These are phyloP conservation scores for Pichia deserticola DNA, from an alignment of 805 yeast species.

Conservation along the genomic window DNA sequence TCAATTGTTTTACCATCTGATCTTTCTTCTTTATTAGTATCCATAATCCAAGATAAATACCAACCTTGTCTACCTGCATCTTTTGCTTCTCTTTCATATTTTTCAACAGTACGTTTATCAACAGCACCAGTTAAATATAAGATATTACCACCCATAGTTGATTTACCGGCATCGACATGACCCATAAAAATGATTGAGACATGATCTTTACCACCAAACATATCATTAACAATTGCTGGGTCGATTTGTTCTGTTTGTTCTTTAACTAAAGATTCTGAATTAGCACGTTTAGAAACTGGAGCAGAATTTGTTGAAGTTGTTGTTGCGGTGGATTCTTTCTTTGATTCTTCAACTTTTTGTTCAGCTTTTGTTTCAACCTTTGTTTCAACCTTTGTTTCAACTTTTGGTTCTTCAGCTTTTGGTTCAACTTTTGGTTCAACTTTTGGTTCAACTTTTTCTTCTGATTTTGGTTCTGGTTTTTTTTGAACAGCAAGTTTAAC, in stretches of 20 bases:
- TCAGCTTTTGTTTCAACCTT: slow-evolving; percentile 21
- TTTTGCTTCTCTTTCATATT: slow-evolving; percentile 96
- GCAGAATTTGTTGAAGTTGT: slow-evolving; percentile 16
- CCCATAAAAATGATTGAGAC: slow-evolving; percentile 98
- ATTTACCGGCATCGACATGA: slow-evolving; percentile 99
- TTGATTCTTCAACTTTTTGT: slow-evolving; percentile 26
- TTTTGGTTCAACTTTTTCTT: slow-evolving; percentile 10
- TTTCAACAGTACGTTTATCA: slow-evolving; percentile 96
- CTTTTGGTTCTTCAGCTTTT: slow-evolving; percentile 11
- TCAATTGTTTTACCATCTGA: slow-evolving; percentile 98
- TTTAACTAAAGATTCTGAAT: slow-evolving; percentile 31
- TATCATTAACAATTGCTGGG: slow-evolving; percentile 78
- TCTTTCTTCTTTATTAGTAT: slow-evolving; percentile 97
- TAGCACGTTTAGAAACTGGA: slow-evolving; percentile 13
- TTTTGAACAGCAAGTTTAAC: slow-evolving; percentile 32
- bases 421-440: slow-evolving; percentile 19
- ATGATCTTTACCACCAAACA: slow-evolving; percentile 98
- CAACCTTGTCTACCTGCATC: slow-evolving; percentile 99
- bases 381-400: slow-evolving; percentile 21
- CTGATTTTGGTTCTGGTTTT: slow-evolving; percentile 32
- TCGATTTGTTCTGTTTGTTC: slow-evolving; percentile 80
- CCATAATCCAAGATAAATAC: slow-evolving; percentile 99
- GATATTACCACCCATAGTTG: slow-evolving; percentile 98
- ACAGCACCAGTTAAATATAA: slow-evolving; percentile 92
- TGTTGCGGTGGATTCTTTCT: slow-evolving; percentile 21